Base-by-base conservation (phyloP, 768 basidiomycete genomes). In the Phlegmacium glaucopus region DNA sequence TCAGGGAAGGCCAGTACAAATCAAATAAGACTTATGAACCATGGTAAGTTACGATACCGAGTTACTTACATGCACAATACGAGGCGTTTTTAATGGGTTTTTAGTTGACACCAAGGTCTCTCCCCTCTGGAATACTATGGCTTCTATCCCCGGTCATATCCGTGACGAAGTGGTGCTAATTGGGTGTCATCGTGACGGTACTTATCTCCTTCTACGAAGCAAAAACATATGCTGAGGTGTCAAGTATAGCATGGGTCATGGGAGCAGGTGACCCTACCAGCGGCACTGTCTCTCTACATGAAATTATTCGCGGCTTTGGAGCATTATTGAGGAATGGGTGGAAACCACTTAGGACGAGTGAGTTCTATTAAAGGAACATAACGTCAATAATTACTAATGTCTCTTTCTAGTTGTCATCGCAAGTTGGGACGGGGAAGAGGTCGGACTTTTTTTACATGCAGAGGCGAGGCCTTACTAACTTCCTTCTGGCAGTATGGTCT, bases 111-210 rank as follows among this genome's bases (percentile, higher is more conserved):
- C 77, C 25, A 81, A 83, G 59, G 79, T 93, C 12, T 92, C 77
- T 4, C 90, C 90, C 10, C 90, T 94, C 45, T 94, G 88, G 90
- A 94, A 94, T 69, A 72, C 79, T 11, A 87, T 88, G 79, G 85
- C 78, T 9, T 51, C 61, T 25, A 87, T 94, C 48, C 92, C 90
- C 6, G 93, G 91, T 2, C 80, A 85, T 48, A 79, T 94, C 57
- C 76, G 77, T 48, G 84, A 93, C 58, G 94, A 96, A 63, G 81
- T 94, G 3, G 83, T 97, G 17, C 62, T 96, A 6, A 65, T 97
- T 42, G 94, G 94, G 4, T 87, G 87, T 54, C 94, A 96, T 61
- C 80, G 94, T 35, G 93, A 95, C 68, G 91, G 90, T 83, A 4
- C 25, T 13, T 28, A 17, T 50, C 6, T 16, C 36, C 17, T 29